These are phyloP conservation scores for Trichoderma harzianum DNA, from an alignment of 2,329 filamentous ascomycete species.

Conservation along the genomic window DNA sequence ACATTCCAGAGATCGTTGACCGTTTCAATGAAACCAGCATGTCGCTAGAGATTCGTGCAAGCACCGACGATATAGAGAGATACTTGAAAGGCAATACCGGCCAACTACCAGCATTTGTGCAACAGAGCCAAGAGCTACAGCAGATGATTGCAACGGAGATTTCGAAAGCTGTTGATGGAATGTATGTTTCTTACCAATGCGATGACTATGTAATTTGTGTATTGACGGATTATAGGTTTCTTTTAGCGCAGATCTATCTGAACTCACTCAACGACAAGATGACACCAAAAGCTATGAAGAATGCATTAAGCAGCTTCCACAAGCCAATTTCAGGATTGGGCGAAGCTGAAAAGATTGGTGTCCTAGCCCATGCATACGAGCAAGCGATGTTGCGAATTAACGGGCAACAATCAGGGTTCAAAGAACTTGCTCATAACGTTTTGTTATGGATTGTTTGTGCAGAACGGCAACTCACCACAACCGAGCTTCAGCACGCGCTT, in stretches of 20 bases:
- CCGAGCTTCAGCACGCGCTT: background rate
- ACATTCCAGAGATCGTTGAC: background rate
- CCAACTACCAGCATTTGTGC: background rate
- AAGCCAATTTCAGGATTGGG: background rate
- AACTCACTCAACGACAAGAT: background rate
- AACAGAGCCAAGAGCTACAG: background rate
- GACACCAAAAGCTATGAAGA: background rate
- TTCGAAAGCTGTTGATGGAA: background rate
- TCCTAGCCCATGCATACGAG: background rate
- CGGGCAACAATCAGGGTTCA: background rate
- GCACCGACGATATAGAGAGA: background rate
- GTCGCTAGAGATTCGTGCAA: background rate
- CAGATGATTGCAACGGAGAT: background rate
- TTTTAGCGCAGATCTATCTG: background rate
- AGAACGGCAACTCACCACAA: background rate
- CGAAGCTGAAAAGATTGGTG: background rate
- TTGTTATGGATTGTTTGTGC: background rate
- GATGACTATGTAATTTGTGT: rapidly evolving
- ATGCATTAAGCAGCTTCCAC: background rate
- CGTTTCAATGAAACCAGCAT: background rate
- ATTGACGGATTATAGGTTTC: background rate
- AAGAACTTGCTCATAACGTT: background rate
- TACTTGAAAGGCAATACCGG: background rate
- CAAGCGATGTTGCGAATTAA: conserved; percentile 2
- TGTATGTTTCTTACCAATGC: background rate